These are phyloP conservation scores for Candida dubliniensis DNA, from an alignment of 1,139 yeast genomes.

Conservation along the genomic window DNA sequence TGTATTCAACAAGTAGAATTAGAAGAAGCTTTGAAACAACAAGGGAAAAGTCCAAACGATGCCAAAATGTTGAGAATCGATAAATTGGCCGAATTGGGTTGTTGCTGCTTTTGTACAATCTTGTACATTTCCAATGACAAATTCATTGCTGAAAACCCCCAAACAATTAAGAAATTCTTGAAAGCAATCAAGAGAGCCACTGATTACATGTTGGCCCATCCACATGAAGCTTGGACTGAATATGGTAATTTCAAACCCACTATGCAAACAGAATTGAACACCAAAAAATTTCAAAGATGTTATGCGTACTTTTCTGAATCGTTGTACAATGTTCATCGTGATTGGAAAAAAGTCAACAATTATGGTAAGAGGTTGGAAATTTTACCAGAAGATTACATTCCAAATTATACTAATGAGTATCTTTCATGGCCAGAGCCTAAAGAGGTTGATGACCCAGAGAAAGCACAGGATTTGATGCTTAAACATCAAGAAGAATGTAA, in stretches of 20 bases:
- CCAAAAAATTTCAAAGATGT: slow-evolving; percentile 53
- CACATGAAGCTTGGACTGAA: slow-evolving; percentile 48
- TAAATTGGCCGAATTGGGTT: slow-evolving; percentile 56
- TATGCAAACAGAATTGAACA: slow-evolving; percentile 41
- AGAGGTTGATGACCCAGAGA: slow-evolving; percentile 46
- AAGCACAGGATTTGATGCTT: slow-evolving; percentile 48
- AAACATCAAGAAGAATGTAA: slow-evolving; percentile 49
- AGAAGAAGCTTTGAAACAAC: slow-evolving; percentile 48
- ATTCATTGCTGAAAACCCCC: slow-evolving; percentile 51
- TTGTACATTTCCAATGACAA: slow-evolving; percentile 55
- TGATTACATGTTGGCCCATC: slow-evolving; percentile 44
- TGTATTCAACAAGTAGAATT: slow-evolving; percentile 60
- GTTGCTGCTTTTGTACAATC: slow-evolving; percentile 61
- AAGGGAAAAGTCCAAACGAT: slow-evolving; percentile 47
- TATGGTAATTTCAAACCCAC: slow-evolving; percentile 51
- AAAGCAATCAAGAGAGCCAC: slow-evolving; percentile 52
- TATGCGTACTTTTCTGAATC: slow-evolving; percentile 56
- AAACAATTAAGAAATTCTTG: slow-evolving; percentile 45
- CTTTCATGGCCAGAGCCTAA: slow-evolving; percentile 51
- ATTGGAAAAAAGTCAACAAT: slow-evolving; percentile 56
- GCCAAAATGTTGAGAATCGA: slow-evolving; percentile 60
- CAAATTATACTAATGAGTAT: slow-evolving; percentile 54
- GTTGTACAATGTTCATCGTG: slow-evolving; percentile 54
- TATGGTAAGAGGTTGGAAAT: slow-evolving; percentile 57
- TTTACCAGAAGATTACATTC: slow-evolving; percentile 47